Evolutionary conservation across 345 rosid genomes (phyloP).

Genomic region (Populus alba): DNA sequence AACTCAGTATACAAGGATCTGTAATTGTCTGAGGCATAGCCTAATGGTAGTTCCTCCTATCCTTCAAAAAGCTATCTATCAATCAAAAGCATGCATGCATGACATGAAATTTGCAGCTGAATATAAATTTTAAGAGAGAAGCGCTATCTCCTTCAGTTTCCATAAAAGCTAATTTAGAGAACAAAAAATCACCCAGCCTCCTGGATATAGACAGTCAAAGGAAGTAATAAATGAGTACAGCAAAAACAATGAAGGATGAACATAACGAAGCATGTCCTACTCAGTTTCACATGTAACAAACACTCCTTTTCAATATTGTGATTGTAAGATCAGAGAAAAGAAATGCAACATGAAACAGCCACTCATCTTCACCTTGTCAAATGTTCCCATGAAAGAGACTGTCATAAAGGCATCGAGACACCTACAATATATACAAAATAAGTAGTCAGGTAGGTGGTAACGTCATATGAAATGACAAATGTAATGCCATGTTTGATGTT

Average conservation of each 20-base stretch:
- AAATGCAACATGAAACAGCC: not conserved
- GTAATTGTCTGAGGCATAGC: too few relatives aligned
- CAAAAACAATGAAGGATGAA: not conserved
- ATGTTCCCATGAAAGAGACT: slow-evolving; percentile 1
- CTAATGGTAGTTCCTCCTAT: too few relatives aligned
- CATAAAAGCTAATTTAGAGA: not conserved
- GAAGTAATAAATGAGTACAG: not conserved
- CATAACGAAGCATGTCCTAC: not conserved
- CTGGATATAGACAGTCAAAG: not conserved
- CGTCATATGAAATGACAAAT: not conserved
- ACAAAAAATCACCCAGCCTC: slow-evolving; percentile 4
- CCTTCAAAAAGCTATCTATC: too few relatives aligned
- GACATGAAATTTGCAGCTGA: too few relatives aligned
- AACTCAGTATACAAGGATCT: too few relatives aligned
- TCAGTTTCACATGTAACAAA: not conserved
- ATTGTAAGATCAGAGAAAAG: not conserved
- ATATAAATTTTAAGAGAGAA: too few relatives aligned
- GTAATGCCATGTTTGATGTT: not conserved
- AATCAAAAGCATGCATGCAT: too few relatives aligned
- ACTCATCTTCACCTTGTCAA: not conserved
- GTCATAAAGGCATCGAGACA: slow-evolving; percentile 52
- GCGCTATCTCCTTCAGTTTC: not conserved
- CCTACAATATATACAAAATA: slow-evolving; percentile 26
- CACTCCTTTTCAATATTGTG: not conserved
- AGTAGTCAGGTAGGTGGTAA: not conserved